A percentile compares a stretch with the other conserved stretches of the same genome.
Evolutionary conservation across 2,329 filamentous ascomycete genomes (phyloP).

Genomic region (Colletotrichum sp.): DNA sequence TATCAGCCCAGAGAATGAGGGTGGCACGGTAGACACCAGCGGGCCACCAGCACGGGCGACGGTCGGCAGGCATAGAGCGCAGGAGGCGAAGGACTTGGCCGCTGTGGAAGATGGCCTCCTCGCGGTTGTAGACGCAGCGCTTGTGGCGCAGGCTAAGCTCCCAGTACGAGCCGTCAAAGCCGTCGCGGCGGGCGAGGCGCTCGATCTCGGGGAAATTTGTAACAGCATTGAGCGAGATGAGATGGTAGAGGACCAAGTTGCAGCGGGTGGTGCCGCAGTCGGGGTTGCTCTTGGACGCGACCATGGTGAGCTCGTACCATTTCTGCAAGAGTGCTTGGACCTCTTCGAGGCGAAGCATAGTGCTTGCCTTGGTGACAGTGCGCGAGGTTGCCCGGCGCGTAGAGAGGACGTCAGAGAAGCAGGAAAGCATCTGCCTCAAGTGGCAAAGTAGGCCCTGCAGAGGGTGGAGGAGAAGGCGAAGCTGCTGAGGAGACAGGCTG

Average conservation of each 20-base stretch:
- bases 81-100: constrained; percentile 70
- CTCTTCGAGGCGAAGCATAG: constrained; percentile 66
- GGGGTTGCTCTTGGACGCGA: constrained; percentile 59
- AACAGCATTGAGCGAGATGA: constrained; percentile 72
- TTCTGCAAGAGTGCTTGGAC: constrained; percentile 67
- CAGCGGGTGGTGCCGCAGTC: constrained; percentile 65
- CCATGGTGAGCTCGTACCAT: constrained; percentile 71
- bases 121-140: constrained; percentile 66
- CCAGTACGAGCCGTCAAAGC: constrained; percentile 60
- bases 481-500: constrained; percentile 55
- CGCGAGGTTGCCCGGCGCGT: constrained; percentile 44
- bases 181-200: constrained; percentile 66
- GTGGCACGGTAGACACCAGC: constrained; percentile 71
- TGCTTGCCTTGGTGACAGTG: constrained; percentile 63
- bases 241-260: constrained; percentile 72
- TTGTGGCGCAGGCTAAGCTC: constrained; percentile 61
- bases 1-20: constrained; percentile 68
- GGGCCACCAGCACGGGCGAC: constrained; percentile 74
- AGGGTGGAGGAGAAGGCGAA: constrained; percentile 72
- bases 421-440: constrained; percentile 68
- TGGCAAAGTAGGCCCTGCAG: constrained; percentile 70
- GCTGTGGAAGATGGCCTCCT: constrained; percentile 70
- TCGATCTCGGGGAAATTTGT: constrained; percentile 73
- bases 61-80: constrained; percentile 62
- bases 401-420: constrained; percentile 62